A percentile compares a stretch with the other conserved stretches of the same genome.
These are phyloP conservation scores for Knoxdaviesia proteae DNA, from an alignment of 2,329 filamentous ascomycete species.

Conservation along the genomic window DNA sequence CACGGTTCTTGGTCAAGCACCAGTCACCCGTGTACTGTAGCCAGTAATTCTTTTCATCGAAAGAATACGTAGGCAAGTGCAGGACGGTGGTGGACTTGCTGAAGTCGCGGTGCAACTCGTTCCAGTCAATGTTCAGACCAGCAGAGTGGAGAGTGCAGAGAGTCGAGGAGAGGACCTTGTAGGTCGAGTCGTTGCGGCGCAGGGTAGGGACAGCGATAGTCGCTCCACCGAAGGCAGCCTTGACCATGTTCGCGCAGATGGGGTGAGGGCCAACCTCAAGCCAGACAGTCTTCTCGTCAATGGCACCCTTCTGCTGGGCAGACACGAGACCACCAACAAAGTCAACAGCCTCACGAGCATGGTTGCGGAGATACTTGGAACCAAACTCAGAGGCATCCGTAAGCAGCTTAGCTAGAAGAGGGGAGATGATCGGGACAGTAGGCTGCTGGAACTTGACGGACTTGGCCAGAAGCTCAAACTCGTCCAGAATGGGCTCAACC, in stretches of 20 bases:
- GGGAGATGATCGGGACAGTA: slow-evolving; percentile 41
- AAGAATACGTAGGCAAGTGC: slow-evolving; percentile 46
- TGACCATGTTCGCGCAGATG: slow-evolving; percentile 45
- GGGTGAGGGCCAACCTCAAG: slow-evolving; percentile 52
- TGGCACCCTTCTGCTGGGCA: slow-evolving; percentile 30
- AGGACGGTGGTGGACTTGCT: slow-evolving; percentile 24
- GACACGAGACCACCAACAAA: slow-evolving; percentile 37
- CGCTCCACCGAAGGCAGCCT: slow-evolving; percentile 32
- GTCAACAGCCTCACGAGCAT: slow-evolving; percentile 44
- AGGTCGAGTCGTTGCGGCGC: slow-evolving; percentile 41
- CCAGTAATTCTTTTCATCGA: slow-evolving; percentile 55
- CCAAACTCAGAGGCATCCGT: slow-evolving; percentile 15
- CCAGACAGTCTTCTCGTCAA: slow-evolving; percentile 44
- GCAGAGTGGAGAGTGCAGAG: slow-evolving; percentile 35
- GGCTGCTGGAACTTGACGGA: slow-evolving; percentile 18
- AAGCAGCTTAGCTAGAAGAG: slow-evolving; percentile 35
- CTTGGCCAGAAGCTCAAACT: slow-evolving; percentile 28
- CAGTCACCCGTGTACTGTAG: slow-evolving; percentile 46
- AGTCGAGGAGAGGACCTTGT: slow-evolving; percentile 38
- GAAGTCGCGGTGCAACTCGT: slow-evolving; percentile 42
- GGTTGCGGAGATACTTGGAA: slow-evolving; percentile 31
- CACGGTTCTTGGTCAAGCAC: slow-evolving; percentile 49
- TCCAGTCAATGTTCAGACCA: slow-evolving; percentile 46
- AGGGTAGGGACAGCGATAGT: slow-evolving; percentile 36
- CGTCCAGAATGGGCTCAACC: slow-evolving; percentile 32